A percentile compares a stretch with the other conserved stretches of the same genome.
phyloP scores from a whole-genome alignment of 768 basidiomycete species.

The Lentinula sp. region DNA sequence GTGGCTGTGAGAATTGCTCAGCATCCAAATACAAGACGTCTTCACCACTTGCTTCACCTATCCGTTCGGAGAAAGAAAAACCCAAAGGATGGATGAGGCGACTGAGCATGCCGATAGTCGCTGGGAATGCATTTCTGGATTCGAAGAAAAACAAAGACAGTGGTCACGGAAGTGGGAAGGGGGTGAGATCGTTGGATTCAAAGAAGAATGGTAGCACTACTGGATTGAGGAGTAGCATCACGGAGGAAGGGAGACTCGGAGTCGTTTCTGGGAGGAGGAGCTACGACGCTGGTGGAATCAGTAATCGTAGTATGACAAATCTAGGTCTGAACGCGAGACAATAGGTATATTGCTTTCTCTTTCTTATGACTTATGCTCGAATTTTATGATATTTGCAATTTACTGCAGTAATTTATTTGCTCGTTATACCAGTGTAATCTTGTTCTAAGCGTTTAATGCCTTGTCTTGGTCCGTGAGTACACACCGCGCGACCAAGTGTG shows the following conservation, averaged over 20 bases:
- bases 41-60: constrained; percentile 12
- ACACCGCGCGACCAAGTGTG: no score
- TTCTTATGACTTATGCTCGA: background rate
- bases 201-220: constrained; percentile 46
- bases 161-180: constrained; percentile 17
- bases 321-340: constrained; percentile 32
- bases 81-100: constrained; percentile 71
- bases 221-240: constrained; percentile 27
- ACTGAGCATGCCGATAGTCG: constrained; percentile 69
- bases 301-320: constrained; percentile 49
- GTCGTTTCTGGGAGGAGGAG: constrained; percentile 25
- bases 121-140: constrained; percentile 54
- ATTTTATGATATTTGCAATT: background rate
- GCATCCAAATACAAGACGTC: constrained; percentile 43
- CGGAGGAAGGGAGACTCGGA: constrained; percentile 44
- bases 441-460: no score
- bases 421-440: background rate
- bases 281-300: constrained; percentile 33
- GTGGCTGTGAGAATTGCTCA: constrained; percentile 63
- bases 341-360: constrained; percentile 7
- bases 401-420: background rate
- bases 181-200: constrained; percentile 35
- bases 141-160: constrained; percentile 35
- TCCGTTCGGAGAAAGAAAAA: constrained; percentile 33
- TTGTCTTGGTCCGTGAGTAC: no score